phyloP scores from a whole-genome alignment of 306 rosid species.

The Acacia acuminata region DNA sequence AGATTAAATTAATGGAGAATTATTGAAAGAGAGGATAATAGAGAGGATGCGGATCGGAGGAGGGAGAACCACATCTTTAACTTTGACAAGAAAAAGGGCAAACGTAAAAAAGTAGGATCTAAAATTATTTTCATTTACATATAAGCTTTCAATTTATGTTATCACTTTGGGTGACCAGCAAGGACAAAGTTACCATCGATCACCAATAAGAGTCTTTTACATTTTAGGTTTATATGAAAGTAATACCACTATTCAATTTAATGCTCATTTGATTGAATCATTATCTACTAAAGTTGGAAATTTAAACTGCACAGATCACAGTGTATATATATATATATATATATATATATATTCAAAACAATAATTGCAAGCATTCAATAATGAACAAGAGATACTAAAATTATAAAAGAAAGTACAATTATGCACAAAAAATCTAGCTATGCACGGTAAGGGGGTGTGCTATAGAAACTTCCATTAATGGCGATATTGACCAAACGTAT shows the following conservation, averaged over 20 bases:
- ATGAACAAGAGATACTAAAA: not conserved
- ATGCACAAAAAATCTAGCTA: constrained; percentile 12
- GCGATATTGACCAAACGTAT: not conserved
- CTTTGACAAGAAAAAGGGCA: constrained; percentile 30
- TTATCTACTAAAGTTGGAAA: not conserved
- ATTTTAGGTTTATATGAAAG: not conserved
- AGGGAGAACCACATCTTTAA: constrained; percentile 33
- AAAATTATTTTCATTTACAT: constrained; percentile 20
- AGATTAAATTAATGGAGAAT: constrained; percentile 20
- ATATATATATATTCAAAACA: not conserved
- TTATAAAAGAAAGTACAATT: not conserved
- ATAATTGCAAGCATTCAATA: not conserved
- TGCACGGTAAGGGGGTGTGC: not conserved
- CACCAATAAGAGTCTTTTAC: not conserved
- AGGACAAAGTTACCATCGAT: constrained; percentile 6
- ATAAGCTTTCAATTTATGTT: constrained; percentile 37
- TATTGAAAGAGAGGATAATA: constrained; percentile 20
- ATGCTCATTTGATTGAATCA: not conserved
- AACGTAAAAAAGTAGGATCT: not conserved
- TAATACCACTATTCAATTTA: not conserved
- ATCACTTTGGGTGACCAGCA: constrained; percentile 36
- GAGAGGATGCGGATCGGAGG: constrained; percentile 24
- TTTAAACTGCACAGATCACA: not conserved
- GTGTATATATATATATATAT: no score
- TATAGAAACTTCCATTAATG: not conserved